A percentile compares a stretch with the other conserved stretches of the same genome.
Evolutionary conservation across 768 basidiomycete species (phyloP).

Genomic region (Lactarius trivialis): DNA sequence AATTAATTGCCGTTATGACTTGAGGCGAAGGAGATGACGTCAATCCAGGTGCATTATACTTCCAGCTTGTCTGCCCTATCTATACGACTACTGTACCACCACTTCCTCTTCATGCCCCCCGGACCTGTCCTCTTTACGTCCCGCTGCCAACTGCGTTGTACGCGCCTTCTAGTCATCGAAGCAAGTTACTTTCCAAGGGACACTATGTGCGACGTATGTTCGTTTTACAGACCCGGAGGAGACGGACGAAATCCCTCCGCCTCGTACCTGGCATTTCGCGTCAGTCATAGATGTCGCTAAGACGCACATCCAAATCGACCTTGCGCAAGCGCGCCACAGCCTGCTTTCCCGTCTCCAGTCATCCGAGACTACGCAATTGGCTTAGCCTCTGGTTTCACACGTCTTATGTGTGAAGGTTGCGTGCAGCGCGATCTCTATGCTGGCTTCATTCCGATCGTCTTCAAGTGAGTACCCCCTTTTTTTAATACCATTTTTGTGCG

Average conservation of each 20-base stretch:
- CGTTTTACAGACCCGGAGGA: neutral
- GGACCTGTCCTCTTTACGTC: constrained; percentile 23
- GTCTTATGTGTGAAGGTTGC: constrained; percentile 75
- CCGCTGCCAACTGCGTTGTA: constrained; percentile 49
- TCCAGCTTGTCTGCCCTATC: neutral
- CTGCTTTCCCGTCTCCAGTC: constrained; percentile 57
- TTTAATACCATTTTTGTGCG: too few relatives aligned
- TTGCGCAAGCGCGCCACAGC: constrained; percentile 54
- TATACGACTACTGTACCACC: neutral
- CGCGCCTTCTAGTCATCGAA: constrained; percentile 11
- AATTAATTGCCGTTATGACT: constrained; percentile 19
- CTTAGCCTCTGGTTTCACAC: constrained; percentile 71
- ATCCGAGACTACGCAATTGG: constrained; percentile 74
- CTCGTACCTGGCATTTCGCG: neutral
- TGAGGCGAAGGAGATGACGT: constrained; percentile 12
- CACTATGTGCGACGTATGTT: constrained; percentile 49
- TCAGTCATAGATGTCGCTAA: constrained; percentile 80
- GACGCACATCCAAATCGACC: constrained; percentile 82
- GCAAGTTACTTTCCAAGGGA: constrained; percentile 35
- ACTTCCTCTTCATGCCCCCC: constrained; percentile 3
- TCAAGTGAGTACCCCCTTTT: too few relatives aligned
- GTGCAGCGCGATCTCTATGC: constrained; percentile 73
- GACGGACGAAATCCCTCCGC: neutral
- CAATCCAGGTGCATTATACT: neutral
- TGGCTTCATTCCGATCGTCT: constrained; percentile 79